Conservation (phyloP, 1,284 basidiomycete species). For the Heterobasidion occidentale region DNA sequence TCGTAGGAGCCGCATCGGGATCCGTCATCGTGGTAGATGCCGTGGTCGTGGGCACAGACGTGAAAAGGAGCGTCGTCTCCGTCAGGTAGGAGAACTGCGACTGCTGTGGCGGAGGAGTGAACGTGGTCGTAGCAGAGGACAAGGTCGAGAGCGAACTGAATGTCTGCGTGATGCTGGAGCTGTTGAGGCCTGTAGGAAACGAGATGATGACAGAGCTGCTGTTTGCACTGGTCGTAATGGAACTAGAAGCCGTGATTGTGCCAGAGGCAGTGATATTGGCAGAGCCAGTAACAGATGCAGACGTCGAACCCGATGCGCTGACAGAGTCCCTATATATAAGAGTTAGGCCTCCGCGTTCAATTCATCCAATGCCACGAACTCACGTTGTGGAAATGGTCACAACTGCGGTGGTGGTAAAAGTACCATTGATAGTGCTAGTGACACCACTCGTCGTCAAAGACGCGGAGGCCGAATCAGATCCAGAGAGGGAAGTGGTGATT, state of each 20-base stretch:
- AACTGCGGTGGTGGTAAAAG: not conserved
- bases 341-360: not conserved
- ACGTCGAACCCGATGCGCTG: not conserved
- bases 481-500: not conserved
- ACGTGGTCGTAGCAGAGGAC: conserved; percentile 1
- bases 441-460: not conserved
- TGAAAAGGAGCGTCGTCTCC: conserved; percentile 38
- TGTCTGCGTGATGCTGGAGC: conserved; percentile 8
- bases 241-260: not conserved
- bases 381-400: not conserved
- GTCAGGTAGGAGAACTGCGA: conserved; percentile 29
- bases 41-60: conserved; percentile 24
- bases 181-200: conserved; percentile 7
- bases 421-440: not conserved
- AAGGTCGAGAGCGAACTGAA: conserved; percentile 18
- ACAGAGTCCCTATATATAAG: not conserved
- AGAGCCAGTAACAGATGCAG: not conserved
- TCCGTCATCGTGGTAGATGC: conserved; percentile 21
- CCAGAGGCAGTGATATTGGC: not conserved
- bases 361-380: not conserved
- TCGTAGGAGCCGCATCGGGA: conserved; percentile 48
- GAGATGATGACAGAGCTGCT: conserved; percentile 5
- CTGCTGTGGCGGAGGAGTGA: conserved; percentile 4
- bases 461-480: not conserved
- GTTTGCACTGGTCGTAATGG: not conserved